Base-by-base conservation (phyloP, 2,329 filamentous ascomycete genomes). In the Microcera coccophila region DNA sequence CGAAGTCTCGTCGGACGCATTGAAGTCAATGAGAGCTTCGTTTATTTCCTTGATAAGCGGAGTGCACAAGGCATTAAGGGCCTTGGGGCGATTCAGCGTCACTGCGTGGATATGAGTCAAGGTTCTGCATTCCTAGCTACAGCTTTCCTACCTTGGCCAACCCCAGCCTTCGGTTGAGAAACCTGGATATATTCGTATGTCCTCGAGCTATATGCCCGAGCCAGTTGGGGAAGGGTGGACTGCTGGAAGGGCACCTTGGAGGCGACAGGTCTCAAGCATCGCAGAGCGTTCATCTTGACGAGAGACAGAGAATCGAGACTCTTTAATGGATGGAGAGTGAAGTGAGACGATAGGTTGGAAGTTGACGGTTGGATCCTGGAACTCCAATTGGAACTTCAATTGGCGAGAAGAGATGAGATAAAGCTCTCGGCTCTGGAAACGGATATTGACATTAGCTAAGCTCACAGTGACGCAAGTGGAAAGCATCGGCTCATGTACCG, bases 1-100 rank as follows among this genome's bases (percentile, higher is more conserved):
- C 9, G 81, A 79, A 52, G 90, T 84, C 22, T 77, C 74, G 43
- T 83, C 75, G 49, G 86, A 81, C 36, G 75, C 66, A 61, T 91
- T 85, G 69, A 90, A 82, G 45, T 79, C 74, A 49, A 69, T 70
- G 41, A 95, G 78, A 24, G 87, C 87, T 54, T 83, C 71, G 69
- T 95, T 95, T 54, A 98, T 79, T 72, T 98, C 93, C 55, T 72
- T 75, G 65, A 98, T 95, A 38, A 98, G 82, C 9, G 91, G 89
- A 5, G 87, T 93, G 69, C 79, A 91, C 52, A 98, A 81, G 35
- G 93, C 93, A 67, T 98, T 98, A 61, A 95, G 82, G 34, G 91
- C 90, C 75, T 94, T 95, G 50, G 93, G 93, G 34, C 93, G 86
- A 76, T 94, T 89, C 53, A 98, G 75, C 12, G 90, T 93, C 61